These are phyloP conservation scores for Papilionanthe hybrid DNA, from an alignment of 116 monocot species.

Conservation along the genomic window DNA sequence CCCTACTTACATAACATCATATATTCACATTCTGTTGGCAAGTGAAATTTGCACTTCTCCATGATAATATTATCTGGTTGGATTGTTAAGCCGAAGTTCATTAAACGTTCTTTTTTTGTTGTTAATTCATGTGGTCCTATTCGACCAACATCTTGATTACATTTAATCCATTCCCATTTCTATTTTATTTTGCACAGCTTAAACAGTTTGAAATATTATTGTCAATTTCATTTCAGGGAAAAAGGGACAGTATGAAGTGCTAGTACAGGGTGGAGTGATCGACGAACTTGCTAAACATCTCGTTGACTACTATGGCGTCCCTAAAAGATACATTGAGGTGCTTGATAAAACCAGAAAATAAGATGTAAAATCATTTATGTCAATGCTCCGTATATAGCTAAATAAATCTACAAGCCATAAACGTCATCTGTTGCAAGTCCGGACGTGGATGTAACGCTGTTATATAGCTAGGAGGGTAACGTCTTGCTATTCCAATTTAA, in stretches of 20 bases:
- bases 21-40: too few relatives aligned
- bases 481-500: too few relatives aligned
- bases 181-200: background rate
- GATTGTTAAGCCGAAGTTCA: too few relatives aligned
- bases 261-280: conserved; percentile 93
- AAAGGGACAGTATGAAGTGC: conserved; percentile 79
- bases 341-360: conserved; percentile 87
- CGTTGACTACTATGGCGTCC: conserved; percentile 81
- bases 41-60: too few relatives aligned
- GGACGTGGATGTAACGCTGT: too few relatives aligned
- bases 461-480: too few relatives aligned
- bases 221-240: conserved; percentile 50
- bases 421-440: too few relatives aligned
- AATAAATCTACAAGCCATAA: too few relatives aligned
- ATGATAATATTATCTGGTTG: too few relatives aligned
- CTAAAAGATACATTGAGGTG: conserved; percentile 86
- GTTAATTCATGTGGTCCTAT: background rate
- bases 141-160: background rate
- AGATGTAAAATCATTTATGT: conserved; percentile 3
- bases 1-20: too few relatives aligned
- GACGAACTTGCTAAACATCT: conserved; percentile 76
- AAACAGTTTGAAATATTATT: background rate
- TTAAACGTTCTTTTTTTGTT: background rate
- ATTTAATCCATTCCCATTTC: background rate
- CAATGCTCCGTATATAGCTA: background rate